Conservation (phyloP, 2,329 filamentous ascomycete species). For the Thermoascus crustaceus region DNA sequence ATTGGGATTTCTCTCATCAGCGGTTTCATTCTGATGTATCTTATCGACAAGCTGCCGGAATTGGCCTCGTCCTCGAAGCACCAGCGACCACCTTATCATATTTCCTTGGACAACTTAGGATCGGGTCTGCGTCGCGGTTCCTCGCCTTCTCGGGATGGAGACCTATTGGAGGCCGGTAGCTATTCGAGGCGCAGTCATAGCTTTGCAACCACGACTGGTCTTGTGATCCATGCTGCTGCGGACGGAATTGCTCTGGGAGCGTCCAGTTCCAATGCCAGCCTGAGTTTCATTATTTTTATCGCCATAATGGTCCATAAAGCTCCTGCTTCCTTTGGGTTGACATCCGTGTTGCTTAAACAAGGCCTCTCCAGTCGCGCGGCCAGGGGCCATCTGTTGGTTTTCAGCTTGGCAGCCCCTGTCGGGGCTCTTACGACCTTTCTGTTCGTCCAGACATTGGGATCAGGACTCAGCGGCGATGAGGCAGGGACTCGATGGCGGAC, state of each 20-base stretch:
- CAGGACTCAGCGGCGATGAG: conserved; percentile 41
- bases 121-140: conserved; percentile 42
- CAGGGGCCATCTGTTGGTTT: conserved; percentile 76
- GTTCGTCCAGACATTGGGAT: conserved; percentile 62
- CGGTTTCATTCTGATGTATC: conserved; percentile 93
- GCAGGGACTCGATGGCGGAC: conserved; percentile 75
- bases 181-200: conserved; percentile 37
- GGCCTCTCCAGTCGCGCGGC: conserved; percentile 81
- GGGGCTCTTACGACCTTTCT: conserved; percentile 80
- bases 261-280: conserved; percentile 67
- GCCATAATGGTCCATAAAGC: conserved; percentile 98
- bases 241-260: conserved; percentile 95
- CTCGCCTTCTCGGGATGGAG: conserved; percentile 32
- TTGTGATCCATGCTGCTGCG: conserved; percentile 93
- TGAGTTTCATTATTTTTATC: conserved; percentile 87
- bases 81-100: conserved; percentile 66
- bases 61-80: conserved; percentile 60
- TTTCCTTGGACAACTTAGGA: conserved; percentile 76
- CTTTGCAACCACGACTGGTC: conserved; percentile 79
- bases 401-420: conserved; percentile 81
- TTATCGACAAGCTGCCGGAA: conserved; percentile 77
- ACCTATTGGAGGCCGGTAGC: conserved; percentile 24
- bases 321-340: conserved; percentile 88
- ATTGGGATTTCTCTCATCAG: conserved; percentile 79
- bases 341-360: conserved; percentile 81